These are phyloP conservation scores for Triticum timopheevii DNA, from an alignment of 176 grass and related monocot species.

Conservation along the genomic window DNA sequence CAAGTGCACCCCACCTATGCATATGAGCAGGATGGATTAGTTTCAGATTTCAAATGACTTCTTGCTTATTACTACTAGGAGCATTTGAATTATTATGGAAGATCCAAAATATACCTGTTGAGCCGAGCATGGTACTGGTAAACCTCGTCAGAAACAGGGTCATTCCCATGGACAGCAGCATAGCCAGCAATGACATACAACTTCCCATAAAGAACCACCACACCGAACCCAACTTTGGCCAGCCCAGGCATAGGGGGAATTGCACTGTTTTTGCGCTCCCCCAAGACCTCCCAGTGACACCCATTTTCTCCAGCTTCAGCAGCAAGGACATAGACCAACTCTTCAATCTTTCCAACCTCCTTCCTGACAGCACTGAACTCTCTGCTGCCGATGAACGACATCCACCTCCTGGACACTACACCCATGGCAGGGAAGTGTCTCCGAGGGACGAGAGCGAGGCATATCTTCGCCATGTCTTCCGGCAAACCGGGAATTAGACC, in stretches of 20 bases:
- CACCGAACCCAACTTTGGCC: constrained; percentile 47
- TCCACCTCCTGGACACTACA: constrained; percentile 75
- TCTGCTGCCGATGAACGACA: constrained; percentile 53
- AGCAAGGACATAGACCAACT: constrained; percentile 59
- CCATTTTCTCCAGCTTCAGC: constrained; percentile 35
- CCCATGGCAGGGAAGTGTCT: constrained; percentile 48
- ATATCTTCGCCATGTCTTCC: constrained; percentile 70
- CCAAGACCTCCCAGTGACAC: constrained; percentile 53
- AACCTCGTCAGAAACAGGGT: constrained; percentile 61
- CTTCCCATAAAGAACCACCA: constrained; percentile 65
- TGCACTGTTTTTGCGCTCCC: constrained; percentile 37
- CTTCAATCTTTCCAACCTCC: constrained; percentile 49
- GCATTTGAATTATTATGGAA: not conserved
- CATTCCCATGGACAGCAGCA: constrained; percentile 36
- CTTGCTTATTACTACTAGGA: no score
- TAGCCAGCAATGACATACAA: constrained; percentile 62
- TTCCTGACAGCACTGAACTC: constrained; percentile 61
- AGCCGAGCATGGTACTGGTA: constrained; percentile 73
- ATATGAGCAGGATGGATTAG: not conserved
- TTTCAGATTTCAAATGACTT: no score
- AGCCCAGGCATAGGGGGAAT: constrained; percentile 71
- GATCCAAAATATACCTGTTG: constrained; percentile 48
- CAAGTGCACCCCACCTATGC: constrained; percentile 54
- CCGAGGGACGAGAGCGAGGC: constrained; percentile 53
- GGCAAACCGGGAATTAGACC: constrained; percentile 63